phyloP scores from a whole-genome alignment of 257 asterid genomes.

The Nicotiana attenuata region DNA sequence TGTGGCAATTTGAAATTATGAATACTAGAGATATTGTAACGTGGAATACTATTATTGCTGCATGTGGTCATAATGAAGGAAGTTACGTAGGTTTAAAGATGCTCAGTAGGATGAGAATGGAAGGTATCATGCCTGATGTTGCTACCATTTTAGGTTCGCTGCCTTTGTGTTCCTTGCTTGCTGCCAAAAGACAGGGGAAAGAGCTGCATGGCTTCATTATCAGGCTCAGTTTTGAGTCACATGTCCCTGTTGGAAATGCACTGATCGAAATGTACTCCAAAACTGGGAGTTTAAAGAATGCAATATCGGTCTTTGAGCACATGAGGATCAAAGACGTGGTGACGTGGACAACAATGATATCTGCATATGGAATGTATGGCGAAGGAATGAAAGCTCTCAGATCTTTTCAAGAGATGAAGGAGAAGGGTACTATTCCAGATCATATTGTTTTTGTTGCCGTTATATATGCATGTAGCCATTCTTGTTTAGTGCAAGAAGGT shows the following conservation, averaged over 20 bases:
- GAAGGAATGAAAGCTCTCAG: conserved; percentile 69
- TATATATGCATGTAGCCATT: conserved; percentile 77
- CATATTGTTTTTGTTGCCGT: conserved; percentile 55
- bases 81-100: conserved; percentile 55
- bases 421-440: conserved; percentile 47
- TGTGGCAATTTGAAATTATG: conserved; percentile 69
- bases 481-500: conserved; percentile 81
- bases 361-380: conserved; percentile 82
- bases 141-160: conserved; percentile 55
- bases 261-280: conserved; percentile 81
- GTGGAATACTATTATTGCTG: conserved; percentile 73
- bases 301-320: conserved; percentile 46
- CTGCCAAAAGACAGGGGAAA: conserved; percentile 73
- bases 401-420: conserved; percentile 57
- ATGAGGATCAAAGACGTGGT: conserved; percentile 64
- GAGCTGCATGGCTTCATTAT: conserved; percentile 72
- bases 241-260: conserved; percentile 54
- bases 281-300: conserved; percentile 49
- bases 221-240: conserved; percentile 52
- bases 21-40: conserved; percentile 51
- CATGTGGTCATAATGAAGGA: conserved; percentile 49
- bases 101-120: conserved; percentile 63
- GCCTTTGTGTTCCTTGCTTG: conserved; percentile 63
- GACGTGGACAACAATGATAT: conserved; percentile 72
- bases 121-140: conserved; percentile 49